Percentiles rank a stretch among this genome's conserved stretches.
phyloP scores from a whole-genome alignment of 176 grass and related monocot genomes.

The bread wheat (Triticum aestivum) region IWGSC_CS_RefSeq_v2.1 NC_057795.1:578262237-578262736 shows the following conservation, averaged over 20 bases:
- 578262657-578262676: slow-evolving; percentile 69
- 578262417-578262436: neutral
- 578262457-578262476: neutral
- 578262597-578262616: slow-evolving; percentile 49
- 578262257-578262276: too few relatives aligned
- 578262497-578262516: slow-evolving; percentile 54
- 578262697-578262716: neutral
- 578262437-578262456: neutral
- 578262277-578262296: too few relatives aligned
- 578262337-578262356: too few relatives aligned
- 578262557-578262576: slow-evolving; percentile 22
- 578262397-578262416: neutral
- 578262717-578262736: neutral
- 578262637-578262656: slow-evolving; percentile 76
- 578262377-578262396: neutral
- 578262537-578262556: slow-evolving; percentile 68
- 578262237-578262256: too few relatives aligned
- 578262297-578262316: too few relatives aligned
- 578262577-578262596: slow-evolving; percentile 61
- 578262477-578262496: neutral
- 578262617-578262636: slow-evolving; percentile 73
- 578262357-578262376: too few relatives aligned
- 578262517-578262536: slow-evolving; percentile 31
- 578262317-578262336: too few relatives aligned
- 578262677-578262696: neutral